A percentile compares a stretch with the other conserved stretches of the same genome.
Conservation (phyloP, 495 filamentous ascomycete genomes). For the Tetracladium setigerum region DNA sequence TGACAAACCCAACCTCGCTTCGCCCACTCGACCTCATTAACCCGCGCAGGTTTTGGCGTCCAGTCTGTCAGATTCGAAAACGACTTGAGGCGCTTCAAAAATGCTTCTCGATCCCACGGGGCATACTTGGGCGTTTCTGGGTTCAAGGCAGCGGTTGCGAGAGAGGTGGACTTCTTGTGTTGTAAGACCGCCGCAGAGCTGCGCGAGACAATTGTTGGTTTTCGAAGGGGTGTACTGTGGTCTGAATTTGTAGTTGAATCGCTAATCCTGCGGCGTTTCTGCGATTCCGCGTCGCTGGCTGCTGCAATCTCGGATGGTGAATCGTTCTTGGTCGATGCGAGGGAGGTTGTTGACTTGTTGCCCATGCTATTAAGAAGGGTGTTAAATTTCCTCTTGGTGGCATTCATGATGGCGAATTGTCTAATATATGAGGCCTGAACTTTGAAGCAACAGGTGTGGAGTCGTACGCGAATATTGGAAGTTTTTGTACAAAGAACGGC, state of each 20-base stretch:
- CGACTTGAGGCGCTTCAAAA: conserved; percentile 74
- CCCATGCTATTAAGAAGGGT: conserved; percentile 45
- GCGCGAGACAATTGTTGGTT: conserved; percentile 17
- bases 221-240: conserved; percentile 10
- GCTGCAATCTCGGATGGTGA: conserved; percentile 19
- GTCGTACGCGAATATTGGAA: no score
- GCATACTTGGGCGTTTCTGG: conserved; percentile 44
- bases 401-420: conserved; percentile 33
- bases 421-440: no score
- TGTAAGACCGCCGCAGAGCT: conserved; percentile 33
- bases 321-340: conserved; percentile 17
- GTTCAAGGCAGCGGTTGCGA: conserved; percentile 22
- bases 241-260: conserved; percentile 1
- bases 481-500: no score
- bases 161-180: conserved; percentile 33
- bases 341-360: conserved; percentile 18
- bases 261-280: conserved; percentile 42
- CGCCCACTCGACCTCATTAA: conserved; percentile 93
- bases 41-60: conserved; percentile 68
- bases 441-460: no score
- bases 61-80: conserved; percentile 87
- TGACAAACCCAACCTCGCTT: conserved; percentile 88
- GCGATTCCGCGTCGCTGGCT: conserved; percentile 24
- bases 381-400: conserved; percentile 51
- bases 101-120: conserved; percentile 75